Base-by-base conservation (phyloP, 2,329 filamentous ascomycete species). In the Colletotrichum cuscutae region DNA sequence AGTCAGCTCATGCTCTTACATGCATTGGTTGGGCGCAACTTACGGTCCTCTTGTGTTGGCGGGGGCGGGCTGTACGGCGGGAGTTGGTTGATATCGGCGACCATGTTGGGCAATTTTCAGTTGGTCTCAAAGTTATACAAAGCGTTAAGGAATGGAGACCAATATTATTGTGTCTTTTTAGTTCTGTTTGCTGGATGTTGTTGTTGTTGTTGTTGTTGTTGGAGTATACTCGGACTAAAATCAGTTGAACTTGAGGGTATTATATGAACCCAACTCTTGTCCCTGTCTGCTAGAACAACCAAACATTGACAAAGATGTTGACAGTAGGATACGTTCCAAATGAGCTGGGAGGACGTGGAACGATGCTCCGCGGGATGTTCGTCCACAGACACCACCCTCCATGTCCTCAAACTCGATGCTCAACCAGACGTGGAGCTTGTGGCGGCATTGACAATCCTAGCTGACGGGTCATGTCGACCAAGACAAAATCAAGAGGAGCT, bases 1-100 rank as follows among this genome's bases (percentile, higher is more conserved):
- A 8, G 35, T 60, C 22, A 60, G 13, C 13, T 28, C 32, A 60
- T 37, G 12, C 28, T 13, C 12, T 35, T n/a, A 5, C 9, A 22
- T 19, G 0, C 22, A 30, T 42, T 4, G 6, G 37, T 19, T 0
- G 37, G 2, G 26, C 26, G 19, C n/a, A n/a, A 64, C 66, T 65
- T n/a, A 69, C 66, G 49, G 52, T 69, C 66, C 5, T 69, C 66
- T 37, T 69, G 52, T n/a, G 66, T 64, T 26, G 66, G 66, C 12
- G 66, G 66, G 64, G 66, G 58, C 8, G 66, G 59, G 26, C 59
- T 69, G 37, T 64, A 69, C 7, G 59, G 66, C n/a, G 59, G 66
- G 0, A 69, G 66, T 22, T 57, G 49, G 26, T 65, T 69, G 59
- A 69, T 69, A 11, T 69, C 66, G 52, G 66, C 66, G 49, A 69